Conservation (phyloP, 106 monocot species). For the Dendrobium chrysotoxum region DNA sequence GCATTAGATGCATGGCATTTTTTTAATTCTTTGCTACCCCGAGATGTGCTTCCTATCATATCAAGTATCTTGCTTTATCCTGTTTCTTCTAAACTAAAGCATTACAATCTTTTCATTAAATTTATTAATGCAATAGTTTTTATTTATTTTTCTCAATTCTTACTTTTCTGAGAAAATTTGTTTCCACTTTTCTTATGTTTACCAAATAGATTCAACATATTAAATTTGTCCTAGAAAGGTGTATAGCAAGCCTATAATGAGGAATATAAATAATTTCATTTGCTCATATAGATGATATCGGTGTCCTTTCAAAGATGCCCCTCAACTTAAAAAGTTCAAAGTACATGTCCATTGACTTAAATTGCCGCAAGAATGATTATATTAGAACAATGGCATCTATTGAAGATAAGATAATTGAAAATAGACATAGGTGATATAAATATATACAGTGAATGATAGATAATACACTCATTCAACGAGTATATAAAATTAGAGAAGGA, state of each 20-base stretch:
- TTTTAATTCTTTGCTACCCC: background rate
- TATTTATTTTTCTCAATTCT: background rate
- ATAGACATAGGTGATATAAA: background rate
- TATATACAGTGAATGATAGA: background rate
- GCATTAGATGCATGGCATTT: background rate
- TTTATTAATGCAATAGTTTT: background rate
- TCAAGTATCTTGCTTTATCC: background rate
- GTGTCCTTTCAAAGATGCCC: background rate
- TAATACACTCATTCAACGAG: background rate
- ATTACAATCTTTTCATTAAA: background rate
- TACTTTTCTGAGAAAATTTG: background rate
- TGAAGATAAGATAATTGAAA: background rate
- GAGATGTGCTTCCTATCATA: background rate
- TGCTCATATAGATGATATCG: background rate
- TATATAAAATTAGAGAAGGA: background rate
- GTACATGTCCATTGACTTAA: background rate
- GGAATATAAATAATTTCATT: background rate
- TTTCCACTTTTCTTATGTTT: background rate
- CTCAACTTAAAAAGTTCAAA: background rate
- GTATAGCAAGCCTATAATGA: background rate
- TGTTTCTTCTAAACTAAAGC: background rate
- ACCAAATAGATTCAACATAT: background rate
- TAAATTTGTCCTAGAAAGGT: background rate
- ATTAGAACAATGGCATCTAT: background rate
- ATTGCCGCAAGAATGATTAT: background rate